Evolutionary conservation across 2,329 filamentous ascomycete species (phyloP), one percentile per base, ranked within the genome.

Genomic region (Monilinia polystroma): DNA sequence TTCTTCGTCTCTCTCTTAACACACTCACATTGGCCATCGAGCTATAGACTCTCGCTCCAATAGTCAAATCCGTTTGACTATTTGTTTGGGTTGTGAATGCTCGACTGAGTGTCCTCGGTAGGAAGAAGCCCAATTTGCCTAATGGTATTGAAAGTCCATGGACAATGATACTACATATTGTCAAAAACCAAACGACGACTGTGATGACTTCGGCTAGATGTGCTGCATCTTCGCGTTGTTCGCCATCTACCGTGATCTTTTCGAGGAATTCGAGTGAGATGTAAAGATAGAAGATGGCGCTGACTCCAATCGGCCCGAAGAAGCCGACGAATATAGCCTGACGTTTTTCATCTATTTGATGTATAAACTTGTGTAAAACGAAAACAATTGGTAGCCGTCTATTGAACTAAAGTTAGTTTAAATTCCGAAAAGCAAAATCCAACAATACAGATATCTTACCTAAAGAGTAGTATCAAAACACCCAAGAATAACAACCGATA

Each of bases 251-350:
- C 0, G 82, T 85, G n/a, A 86, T 74, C 2, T 68, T 79, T 41
- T 77, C 79, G 60, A 97, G 81, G 68, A 93, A 97, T 32, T 96
- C 91, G 1, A 91, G 77, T 52, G 85, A 89, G 69, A 97, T 82
- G 74, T 93, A 96, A 7, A 97, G 83, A 75, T 97, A 97, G 76
- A 96, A 97, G 26, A 97, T 85, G 1, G 92, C 93, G 20, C 91
- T 92, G 1, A 97, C 93, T 3, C 94, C 93, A 66, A 97, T 93
- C 0, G 93, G 93, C 0, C 93, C 93, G 71, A 97, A 97, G 80
- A 96, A 97, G 0, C 93, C 93, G 10, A 95, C 91, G 74, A 96
- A 97, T 0, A 91, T 79, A 1, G 92, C 92, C 71, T 96, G 92
- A 4, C 85, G 84, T 41, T 84, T 77, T 52, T 90, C 83, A 67